Percentiles rank a stretch among this genome's conserved stretches.
Evolutionary conservation across 2,329 filamentous ascomycete genomes (phyloP).

Genomic region (Fusarium mexicanum): DNA sequence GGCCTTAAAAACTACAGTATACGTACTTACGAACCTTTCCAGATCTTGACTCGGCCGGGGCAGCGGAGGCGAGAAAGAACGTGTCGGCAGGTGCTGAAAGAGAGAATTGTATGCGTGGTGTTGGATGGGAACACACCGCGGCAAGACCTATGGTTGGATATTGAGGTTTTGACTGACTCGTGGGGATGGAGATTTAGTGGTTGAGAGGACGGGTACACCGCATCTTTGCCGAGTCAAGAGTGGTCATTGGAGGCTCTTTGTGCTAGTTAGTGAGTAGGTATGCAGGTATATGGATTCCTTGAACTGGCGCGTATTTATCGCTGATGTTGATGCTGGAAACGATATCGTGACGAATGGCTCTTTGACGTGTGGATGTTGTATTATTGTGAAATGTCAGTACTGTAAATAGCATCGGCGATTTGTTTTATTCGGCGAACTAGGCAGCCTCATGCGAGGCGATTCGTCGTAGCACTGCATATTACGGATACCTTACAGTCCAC

Average conservation of each 20-base stretch:
- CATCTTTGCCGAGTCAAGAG: conserved; percentile 7
- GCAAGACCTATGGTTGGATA: conserved; percentile 1
- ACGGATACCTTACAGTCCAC: background rate
- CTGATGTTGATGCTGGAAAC: background rate
- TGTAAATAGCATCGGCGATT: background rate
- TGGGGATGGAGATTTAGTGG: background rate
- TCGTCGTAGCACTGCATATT: background rate
- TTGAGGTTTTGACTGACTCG: conserved; percentile 17
- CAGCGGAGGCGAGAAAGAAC: background rate
- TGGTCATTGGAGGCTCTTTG: background rate
- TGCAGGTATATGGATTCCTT: background rate
- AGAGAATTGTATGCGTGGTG: background rate
- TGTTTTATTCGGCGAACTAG: background rate
- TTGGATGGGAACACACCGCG: background rate
- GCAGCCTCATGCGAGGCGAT: background rate
- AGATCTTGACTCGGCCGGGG: conserved; percentile 20
- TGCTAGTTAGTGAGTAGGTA: background rate
- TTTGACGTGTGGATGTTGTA: background rate
- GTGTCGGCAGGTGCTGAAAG: background rate
- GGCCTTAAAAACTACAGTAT: conserved; percentile 4
- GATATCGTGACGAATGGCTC: background rate
- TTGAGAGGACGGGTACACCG: conserved; percentile 13
- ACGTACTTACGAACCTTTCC: background rate
- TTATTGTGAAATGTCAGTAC: background rate
- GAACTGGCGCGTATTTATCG: background rate